Base-by-base conservation (phyloP, 495 filamentous ascomycete genomes). In the Endocarpon pusillum region DNA sequence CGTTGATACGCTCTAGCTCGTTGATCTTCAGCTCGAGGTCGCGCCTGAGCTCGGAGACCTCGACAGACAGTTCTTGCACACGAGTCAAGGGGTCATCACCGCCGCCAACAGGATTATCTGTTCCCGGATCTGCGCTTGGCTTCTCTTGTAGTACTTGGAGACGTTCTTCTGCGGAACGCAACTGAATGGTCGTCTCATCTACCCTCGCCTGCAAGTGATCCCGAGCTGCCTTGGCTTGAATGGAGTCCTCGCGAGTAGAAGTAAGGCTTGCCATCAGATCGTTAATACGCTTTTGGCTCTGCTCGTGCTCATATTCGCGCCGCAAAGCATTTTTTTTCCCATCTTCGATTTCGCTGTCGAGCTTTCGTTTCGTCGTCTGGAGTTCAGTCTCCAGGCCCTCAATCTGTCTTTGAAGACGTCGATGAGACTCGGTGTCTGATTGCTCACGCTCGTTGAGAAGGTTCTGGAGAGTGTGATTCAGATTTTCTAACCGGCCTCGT, bases 401-500 rank as follows among this genome's bases (percentile, higher is more conserved):
- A 14, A 78, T 66, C 33, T 74, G 79, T 17, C 59, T 56, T 44
- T 93, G 81, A 11, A 93, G 62, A 36, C 81, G 62, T 35, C 85
- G 75, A 31, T 75, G 73, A 19, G 64, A 73, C 50, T 97, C 89
- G 1, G 75, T 69, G 29, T 94, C 86, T 8, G 71, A 67, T 4
- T 87, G 67, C 39, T 96, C 85, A 19, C 83, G 82, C 52, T 96
- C 85, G 45, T 92, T 93, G 31, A 81, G 69, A 2, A 96, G 62
- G 3, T 71, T 84, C 41, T 96, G 84, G 18, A 93, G 66, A 40
- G 75, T 82, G 15, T 72, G 64, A 24, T 94, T 66, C 21, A 91
- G 56, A 27, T 64, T 69, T 48, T 92, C 89, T 2, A 96, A 72
- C 16, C 83, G 69, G 24, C 66, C 62, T 26, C 78, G 75, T 48